phyloP scores from a whole-genome alignment of 768 basidiomycete species.

The Termitomyces sp. region DNA sequence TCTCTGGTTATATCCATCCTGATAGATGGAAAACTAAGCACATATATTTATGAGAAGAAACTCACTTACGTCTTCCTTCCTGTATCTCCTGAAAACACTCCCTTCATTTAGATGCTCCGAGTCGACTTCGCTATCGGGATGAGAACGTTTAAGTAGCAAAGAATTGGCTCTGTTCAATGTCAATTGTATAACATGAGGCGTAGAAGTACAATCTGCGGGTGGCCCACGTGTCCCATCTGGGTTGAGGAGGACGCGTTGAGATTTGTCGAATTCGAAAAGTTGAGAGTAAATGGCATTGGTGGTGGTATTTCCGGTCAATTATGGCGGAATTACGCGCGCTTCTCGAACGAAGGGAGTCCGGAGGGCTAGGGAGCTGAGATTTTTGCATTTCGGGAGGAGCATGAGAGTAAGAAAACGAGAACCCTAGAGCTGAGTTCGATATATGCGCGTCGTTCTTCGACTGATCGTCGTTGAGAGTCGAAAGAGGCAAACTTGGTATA shows the following conservation, averaged over 20 bases:
- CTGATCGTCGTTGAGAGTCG: neutral
- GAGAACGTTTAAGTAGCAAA: conserved; percentile 4
- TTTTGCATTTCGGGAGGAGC: neutral
- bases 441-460: conserved; percentile 16
- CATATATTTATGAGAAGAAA: neutral
- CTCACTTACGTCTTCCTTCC: conserved; percentile 6
- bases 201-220: neutral
- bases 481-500: conserved; percentile 10
- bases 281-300: conserved; percentile 6
- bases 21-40: neutral
- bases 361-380: conserved; percentile 14
- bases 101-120: neutral
- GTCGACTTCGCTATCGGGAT: neutral
- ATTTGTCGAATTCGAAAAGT: conserved; percentile 7
- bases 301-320: neutral
- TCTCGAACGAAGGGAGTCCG: conserved; percentile 6
- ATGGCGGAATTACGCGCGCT: neutral
- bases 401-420: conserved; percentile 11
- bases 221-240: conserved; percentile 10
- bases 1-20: conserved; percentile 8
- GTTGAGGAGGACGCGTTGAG: conserved; percentile 12
- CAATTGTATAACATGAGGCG: neutral
- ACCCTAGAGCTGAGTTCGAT: conserved; percentile 9
- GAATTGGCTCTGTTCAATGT: neutral
- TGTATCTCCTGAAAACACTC: conserved; percentile 6